Evolutionary conservation across 805 yeast genomes (phyloP).

Genomic region (Candida easanensis): DNA sequence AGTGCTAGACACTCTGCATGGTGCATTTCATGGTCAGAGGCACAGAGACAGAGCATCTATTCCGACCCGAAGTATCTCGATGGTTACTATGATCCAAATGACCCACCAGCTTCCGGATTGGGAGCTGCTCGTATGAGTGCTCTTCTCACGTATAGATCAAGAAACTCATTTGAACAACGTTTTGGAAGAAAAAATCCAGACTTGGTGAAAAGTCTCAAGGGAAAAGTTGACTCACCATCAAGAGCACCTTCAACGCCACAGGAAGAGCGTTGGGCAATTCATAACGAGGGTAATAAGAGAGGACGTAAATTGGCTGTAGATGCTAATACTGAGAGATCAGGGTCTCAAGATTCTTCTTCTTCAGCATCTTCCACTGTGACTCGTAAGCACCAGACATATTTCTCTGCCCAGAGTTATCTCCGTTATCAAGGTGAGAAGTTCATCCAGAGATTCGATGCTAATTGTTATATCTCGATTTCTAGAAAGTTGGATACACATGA

Average conservation of each 20-base stretch:
- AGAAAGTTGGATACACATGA: conserved; percentile 95
- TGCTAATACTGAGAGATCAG: conserved; percentile 17
- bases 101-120: conserved; percentile 81
- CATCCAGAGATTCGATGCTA: conserved; percentile 88
- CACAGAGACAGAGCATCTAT: conserved; percentile 94
- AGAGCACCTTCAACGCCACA: conserved; percentile 46
- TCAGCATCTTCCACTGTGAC: conserved; percentile 26
- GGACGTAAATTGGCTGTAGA: conserved; percentile 24
- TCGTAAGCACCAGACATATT: conserved; percentile 49
- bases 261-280: conserved; percentile 80
- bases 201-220: conserved; percentile 15
- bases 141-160: conserved; percentile 82
- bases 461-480: conserved; percentile 92
- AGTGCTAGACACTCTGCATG: conserved; percentile 95
- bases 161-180: conserved; percentile 86
- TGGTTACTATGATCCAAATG: conserved; percentile 77
- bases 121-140: conserved; percentile 99
- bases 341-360: conserved; percentile 30
- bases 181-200: conserved; percentile 84
- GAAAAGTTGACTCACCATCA: neutral
- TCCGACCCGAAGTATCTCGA: conserved; percentile 92
- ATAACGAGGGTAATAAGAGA: conserved; percentile 73
- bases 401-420: conserved; percentile 93
- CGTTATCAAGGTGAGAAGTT: conserved; percentile 94
- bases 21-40: conserved; percentile 99